These are phyloP conservation scores for Eucalyptus polyanthemos DNA, from an alignment of 345 rosid genomes.

Conservation along the genomic window DNA sequence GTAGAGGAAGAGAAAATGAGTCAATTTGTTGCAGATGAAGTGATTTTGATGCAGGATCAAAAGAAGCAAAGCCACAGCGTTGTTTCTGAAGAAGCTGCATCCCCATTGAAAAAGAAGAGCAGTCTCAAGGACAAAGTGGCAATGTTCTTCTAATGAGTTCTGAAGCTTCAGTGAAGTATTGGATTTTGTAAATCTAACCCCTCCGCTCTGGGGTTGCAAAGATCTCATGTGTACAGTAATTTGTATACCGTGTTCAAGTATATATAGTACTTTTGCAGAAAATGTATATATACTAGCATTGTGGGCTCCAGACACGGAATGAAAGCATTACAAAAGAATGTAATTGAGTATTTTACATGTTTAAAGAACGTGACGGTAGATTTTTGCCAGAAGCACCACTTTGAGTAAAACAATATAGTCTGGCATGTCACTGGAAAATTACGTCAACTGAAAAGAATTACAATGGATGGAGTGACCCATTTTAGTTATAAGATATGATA, in stretches of 20 bases:
- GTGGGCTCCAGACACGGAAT: background rate
- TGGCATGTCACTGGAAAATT: background rate
- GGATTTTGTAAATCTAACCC: background rate
- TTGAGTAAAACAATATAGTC: background rate
- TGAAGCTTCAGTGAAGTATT: background rate
- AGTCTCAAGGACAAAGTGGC: conserved; percentile 45
- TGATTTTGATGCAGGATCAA: background rate
- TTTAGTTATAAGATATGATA: background rate
- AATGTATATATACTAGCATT: background rate
- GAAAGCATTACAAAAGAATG: background rate
- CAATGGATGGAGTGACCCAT: background rate
- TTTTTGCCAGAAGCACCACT: background rate
- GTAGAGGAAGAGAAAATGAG: conserved; percentile 1
- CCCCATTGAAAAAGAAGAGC: conserved; percentile 23
- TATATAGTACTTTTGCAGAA: background rate
- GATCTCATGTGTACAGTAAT: background rate
- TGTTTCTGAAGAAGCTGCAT: conserved; percentile 4
- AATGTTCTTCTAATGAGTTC: conserved; percentile 14
- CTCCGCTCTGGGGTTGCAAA: background rate
- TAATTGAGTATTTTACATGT: background rate
- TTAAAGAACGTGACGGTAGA: background rate
- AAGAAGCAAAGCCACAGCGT: background rate
- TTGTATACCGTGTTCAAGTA: background rate
- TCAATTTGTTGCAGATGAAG: background rate
- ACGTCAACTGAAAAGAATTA: background rate